Conservation (phyloP, 192 early-diverging fungal genomes). For the Umbelopsis vinacea region DNA sequence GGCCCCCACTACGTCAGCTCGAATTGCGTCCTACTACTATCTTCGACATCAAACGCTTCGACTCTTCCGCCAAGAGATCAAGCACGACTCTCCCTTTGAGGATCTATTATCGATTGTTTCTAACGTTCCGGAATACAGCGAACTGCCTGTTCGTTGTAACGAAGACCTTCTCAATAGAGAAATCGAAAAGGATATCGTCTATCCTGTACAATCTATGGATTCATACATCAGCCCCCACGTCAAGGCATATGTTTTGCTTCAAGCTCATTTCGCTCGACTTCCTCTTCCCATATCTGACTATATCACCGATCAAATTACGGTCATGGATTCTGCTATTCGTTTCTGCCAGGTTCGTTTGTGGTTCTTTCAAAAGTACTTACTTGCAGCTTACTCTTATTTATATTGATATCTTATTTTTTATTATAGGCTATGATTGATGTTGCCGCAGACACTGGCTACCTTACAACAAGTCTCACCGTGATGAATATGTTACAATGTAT, state of each 20-base stretch:
- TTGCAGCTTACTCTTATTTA: no score
- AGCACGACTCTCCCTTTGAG: slow-evolving; percentile 83
- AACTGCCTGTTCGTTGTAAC: slow-evolving; percentile 91
- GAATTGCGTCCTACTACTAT: slow-evolving; percentile 98
- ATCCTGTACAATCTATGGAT: slow-evolving; percentile 54
- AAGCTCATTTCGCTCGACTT: slow-evolving; percentile 93
- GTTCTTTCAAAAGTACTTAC: no score
- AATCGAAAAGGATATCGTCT: slow-evolving; percentile 84
- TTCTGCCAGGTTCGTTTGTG: slow-evolving; percentile 87
- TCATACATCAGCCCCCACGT: slow-evolving; percentile 89
- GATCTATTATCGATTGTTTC: slow-evolving; percentile 94
- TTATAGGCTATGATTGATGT: slow-evolving; percentile 89
- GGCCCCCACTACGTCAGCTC: slow-evolving; percentile 87
- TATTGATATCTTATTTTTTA: no score
- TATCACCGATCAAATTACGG: slow-evolving; percentile 81
- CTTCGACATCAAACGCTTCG: slow-evolving; percentile 95
- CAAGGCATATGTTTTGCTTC: slow-evolving; percentile 92
- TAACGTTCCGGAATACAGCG: slow-evolving; percentile 91
- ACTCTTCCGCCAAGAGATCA: slow-evolving; percentile 88
- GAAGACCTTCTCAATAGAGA: slow-evolving; percentile 86
- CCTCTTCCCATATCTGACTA: slow-evolving; percentile 85
- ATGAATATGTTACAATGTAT: slow-evolving; percentile 90
- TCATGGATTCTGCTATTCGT: slow-evolving; percentile 71
- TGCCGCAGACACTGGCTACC: slow-evolving; percentile 68
- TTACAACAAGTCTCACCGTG: slow-evolving; percentile 66